These are phyloP conservation scores for Venturiaceae sp. DNA, from an alignment of 2,329 filamentous ascomycete genomes.

Conservation along the genomic window DNA sequence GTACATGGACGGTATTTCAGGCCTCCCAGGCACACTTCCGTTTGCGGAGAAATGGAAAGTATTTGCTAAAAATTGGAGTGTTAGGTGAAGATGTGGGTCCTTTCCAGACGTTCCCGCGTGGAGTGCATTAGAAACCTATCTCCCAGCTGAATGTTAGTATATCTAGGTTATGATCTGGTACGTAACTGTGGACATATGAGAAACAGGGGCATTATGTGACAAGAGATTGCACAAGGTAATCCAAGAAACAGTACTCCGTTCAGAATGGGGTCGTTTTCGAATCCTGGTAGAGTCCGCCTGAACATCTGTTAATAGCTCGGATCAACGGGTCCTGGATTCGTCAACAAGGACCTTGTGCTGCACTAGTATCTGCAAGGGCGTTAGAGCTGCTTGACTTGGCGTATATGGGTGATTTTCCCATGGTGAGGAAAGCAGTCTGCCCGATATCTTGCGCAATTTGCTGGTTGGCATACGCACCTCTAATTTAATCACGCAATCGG, in stretches of 20 bases:
- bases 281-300: too few species aligned
- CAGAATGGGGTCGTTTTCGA: too few species aligned
- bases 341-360: too few species aligned
- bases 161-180: neutral
- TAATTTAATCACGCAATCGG: neutral
- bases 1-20: neutral
- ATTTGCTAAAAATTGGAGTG: neutral
- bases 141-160: too few species aligned
- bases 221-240: neutral
- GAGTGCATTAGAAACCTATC: neutral
- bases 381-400: neutral
- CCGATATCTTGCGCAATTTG: neutral
- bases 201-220: neutral
- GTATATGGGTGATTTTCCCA: neutral
- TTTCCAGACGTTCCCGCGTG: neutral
- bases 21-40: neutral
- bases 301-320: too few species aligned
- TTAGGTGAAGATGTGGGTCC: neutral
- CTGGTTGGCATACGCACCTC: too few species aligned
- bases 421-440: neutral
- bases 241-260: too few species aligned
- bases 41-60: neutral
- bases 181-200: neutral
- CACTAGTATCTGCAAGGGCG: neutral
- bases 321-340: neutral